Evolutionary conservation across 768 basidiomycete genomes (phyloP), one percentile per base, ranked within the genome.

Genomic region (Gloeophyllum trabeum): DNA sequence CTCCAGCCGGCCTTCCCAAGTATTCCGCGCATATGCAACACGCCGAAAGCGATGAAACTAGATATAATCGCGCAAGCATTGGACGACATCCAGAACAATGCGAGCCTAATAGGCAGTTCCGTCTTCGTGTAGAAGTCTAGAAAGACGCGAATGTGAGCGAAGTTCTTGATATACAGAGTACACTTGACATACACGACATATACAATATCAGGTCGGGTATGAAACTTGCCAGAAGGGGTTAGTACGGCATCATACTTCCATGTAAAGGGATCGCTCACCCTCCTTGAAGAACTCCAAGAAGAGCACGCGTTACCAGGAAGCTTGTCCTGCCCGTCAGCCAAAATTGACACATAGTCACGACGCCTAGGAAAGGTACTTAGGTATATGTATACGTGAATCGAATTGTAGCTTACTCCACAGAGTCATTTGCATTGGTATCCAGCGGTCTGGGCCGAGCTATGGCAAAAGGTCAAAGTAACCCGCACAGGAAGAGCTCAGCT

Each of bases 31-130:
- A 79, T 62, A 37, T 59, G 56, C 13, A 81, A 59, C 14, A 82
- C 73, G 4, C 79, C 81, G 0, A 74, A 75, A 0, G 77, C 82
- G 6, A 83, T 52, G 55, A 87, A 83, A 2, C 75, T 73, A 39
- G 71, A 66, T 16, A 76, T 47, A 39, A 84, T 75, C 35, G 69
- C 57, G 3, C 72, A 63, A 1, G 69, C 42, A 41, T 80, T 75
- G 54, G 72, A 71, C 3, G 75, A 74, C 22, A 73, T 64, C 79
- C 79, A 85, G 64, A 83, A 82, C 50, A 68, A 74, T 1, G 77
- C 79, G 6, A 84, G 63, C n/a, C 81, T 70, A 35, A 81, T 69
- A 2, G 80, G 76, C 0, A 81, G 58, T 56, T 77, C 75, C 12
- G 49, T 59, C 46, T 70, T 74, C 2, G 73, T 79, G 56, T 79